phyloP scores from a whole-genome alignment of 805 yeast species.

The Monosporozyma unispora region DNA sequence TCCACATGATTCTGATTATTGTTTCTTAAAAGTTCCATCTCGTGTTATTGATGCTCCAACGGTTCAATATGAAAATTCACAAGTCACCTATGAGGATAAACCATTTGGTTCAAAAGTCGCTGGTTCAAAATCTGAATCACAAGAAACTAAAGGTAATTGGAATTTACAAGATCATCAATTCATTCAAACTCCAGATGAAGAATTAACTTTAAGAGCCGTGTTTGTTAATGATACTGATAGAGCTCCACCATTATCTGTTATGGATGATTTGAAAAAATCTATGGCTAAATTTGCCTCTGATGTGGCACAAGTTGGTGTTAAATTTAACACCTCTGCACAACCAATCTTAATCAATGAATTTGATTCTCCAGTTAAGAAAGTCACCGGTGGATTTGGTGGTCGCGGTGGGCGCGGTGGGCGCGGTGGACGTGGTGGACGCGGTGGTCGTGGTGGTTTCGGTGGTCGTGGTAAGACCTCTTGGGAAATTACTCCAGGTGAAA shows the following conservation, averaged over 20 bases:
- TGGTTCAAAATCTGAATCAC: slow-evolving; percentile 4
- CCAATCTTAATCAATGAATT: slow-evolving; percentile 14
- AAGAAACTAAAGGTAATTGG: slow-evolving; percentile 19
- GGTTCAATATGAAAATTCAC: slow-evolving; percentile 11
- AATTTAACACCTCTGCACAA: slow-evolving; percentile 8
- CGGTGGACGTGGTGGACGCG: slow-evolving; percentile 12
- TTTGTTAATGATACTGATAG: slow-evolving; percentile 11
- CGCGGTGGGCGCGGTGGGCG: slow-evolving; percentile 10
- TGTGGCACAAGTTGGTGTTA: slow-evolving; percentile 14
- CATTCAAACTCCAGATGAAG: slow-evolving; percentile 6
- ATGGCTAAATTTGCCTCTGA: slow-evolving; percentile 9
- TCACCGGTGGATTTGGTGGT: slow-evolving; percentile 8
- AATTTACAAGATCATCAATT: slow-evolving; percentile 13
- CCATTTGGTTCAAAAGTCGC: slow-evolving; percentile 10
- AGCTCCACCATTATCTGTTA: slow-evolving; percentile 8
- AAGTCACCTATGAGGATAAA: slow-evolving; percentile 9
- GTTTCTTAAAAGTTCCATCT: slow-evolving; percentile 18
- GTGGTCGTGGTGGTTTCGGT: slow-evolving; percentile 13
- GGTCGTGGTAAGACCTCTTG: slow-evolving; percentile 6
- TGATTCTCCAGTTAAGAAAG: slow-evolving; percentile 9
- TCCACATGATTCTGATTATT: slow-evolving; percentile 6
- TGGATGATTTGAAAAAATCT: slow-evolving; percentile 8
- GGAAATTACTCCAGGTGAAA: slow-evolving; percentile 14
- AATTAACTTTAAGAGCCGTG: slow-evolving; percentile 11
- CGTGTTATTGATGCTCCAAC: slow-evolving; percentile 21